Conservation (phyloP, 2,329 filamentous ascomycete genomes). For the Calonectria pteridis region DNA sequence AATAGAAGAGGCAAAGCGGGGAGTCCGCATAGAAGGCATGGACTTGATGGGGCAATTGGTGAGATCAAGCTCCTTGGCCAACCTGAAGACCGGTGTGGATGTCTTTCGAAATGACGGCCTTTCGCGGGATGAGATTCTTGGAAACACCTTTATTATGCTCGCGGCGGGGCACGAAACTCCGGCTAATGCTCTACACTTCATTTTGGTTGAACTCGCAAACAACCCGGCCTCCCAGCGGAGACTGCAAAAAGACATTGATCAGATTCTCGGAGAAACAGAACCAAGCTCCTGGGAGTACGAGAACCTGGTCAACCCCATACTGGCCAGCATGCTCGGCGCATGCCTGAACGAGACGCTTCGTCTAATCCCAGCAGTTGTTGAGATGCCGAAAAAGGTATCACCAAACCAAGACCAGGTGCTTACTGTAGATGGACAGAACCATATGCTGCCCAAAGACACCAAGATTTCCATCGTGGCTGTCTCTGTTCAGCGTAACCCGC, state of each 20-base stretch:
- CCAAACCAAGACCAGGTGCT: constrained; percentile 67
- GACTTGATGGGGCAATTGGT: constrained; percentile 67
- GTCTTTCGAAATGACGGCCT: constrained; percentile 53
- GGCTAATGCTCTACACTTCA: constrained; percentile 80
- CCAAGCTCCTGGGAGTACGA: constrained; percentile 79
- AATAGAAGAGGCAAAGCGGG: constrained; percentile 54
- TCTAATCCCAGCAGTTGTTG: constrained; percentile 76
- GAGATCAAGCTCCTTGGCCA: constrained; percentile 52
- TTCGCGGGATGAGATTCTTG: constrained; percentile 75
- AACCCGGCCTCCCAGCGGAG: constrained; percentile 72
- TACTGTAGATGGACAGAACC: constrained; percentile 67
- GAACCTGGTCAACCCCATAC: constrained; percentile 71
- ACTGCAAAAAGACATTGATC: constrained; percentile 78
- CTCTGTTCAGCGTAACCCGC: constrained; percentile 75
- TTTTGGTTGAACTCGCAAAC: constrained; percentile 75
- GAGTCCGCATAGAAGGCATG: constrained; percentile 58
- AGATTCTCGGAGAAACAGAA: constrained; percentile 70
- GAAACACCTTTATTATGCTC: constrained; percentile 77
- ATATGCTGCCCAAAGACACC: constrained; percentile 68
- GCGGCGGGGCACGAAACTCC: constrained; percentile 87
- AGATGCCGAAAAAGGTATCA: constrained; percentile 76
- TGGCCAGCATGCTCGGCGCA: constrained; percentile 78
- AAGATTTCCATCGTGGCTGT: constrained; percentile 69
- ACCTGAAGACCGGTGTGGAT: not conserved
- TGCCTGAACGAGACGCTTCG: constrained; percentile 84